phyloP scores from a whole-genome alignment of 2,329 filamentous ascomycete species.

The Colletotrichum musae region DNA sequence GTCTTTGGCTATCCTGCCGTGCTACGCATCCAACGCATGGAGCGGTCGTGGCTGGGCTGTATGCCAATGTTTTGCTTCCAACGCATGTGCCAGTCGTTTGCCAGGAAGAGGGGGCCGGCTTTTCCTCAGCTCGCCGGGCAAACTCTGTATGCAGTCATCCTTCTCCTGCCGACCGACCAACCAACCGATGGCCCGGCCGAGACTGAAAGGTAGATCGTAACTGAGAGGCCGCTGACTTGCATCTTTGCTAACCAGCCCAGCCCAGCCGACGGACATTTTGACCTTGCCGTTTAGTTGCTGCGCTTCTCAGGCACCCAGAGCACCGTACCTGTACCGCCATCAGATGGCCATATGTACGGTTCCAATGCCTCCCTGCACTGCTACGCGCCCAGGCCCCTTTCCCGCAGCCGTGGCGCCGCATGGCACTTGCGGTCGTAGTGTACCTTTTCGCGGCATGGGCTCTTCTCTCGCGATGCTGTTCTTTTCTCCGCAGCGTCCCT shows the following conservation, averaged over 20 bases:
- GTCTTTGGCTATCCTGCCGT: conserved; percentile 16
- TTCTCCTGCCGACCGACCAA: conserved; percentile 10
- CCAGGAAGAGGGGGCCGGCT: conserved; percentile 1
- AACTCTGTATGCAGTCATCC: conserved; percentile 32
- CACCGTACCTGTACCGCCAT: background rate
- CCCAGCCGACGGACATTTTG: background rate
- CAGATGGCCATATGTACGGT: background rate
- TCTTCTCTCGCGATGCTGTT: background rate
- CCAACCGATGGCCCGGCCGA: conserved; percentile 15
- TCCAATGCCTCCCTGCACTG: background rate
- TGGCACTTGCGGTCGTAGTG: conserved; percentile 4
- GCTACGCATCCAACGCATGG: conserved; percentile 32
- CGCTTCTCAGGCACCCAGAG: background rate
- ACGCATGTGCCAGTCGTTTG: conserved; percentile 24
- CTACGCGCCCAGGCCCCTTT: background rate
- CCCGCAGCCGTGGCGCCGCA: conserved; percentile 1
- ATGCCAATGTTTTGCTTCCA: conserved; percentile 30
- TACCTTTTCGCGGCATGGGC: background rate
- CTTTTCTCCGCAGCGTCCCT: conserved; percentile 13
- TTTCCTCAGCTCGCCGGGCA: conserved; percentile 11
- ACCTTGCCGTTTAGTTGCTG: background rate
- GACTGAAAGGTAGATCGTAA: conserved; percentile 14
- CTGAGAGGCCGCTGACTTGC: conserved; percentile 4
- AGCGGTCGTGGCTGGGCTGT: conserved; percentile 13
- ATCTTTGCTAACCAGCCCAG: background rate